Evolutionary conservation across 2,329 filamentous ascomycete genomes (phyloP), one percentile per base, ranked within the genome.

Genomic region (Plectosphaerella sp.): DNA sequence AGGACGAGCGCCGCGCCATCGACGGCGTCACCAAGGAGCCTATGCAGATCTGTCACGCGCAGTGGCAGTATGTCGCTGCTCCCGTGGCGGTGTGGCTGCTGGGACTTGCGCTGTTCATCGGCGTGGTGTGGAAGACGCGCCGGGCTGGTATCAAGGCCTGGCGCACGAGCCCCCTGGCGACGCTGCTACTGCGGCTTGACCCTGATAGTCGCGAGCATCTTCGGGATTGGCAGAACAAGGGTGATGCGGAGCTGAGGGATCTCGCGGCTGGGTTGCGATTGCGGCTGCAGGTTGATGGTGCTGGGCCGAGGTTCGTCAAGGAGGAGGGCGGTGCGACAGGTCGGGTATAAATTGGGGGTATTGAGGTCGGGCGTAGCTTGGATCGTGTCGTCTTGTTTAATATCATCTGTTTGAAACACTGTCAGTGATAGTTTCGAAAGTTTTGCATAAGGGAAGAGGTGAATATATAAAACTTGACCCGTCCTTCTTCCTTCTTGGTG

Each of bases 121-220:
- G 52, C 16, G 47, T 49, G 22, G 43, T 54, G 14, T 25, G 47
- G 12, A 54, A 54, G 49, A 54, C 52, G 5, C 46, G 49, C 2
- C 49, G 47, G 7, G 52, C 52, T n/a, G 9, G 46, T 9, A 48
- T 54, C 42, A 52, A 43, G 37, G 41, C 49, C 14, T 54, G 49
- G 49, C 49, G 52, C 3, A 49, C 52, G 14, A 54, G 52, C 12
- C 49, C 47, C 25, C 53, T 54, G 16, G 53, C 53, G 25, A 52
- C 48, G 20, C 43, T 54, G 43, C 50, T 54, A 4, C 28, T 54
- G 15, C 36, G 53, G 15, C 47, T 54, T 7, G 47, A 50, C 24
- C 22, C 47, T 8, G 41, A 50, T 20, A 45, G 47, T 35, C 47
- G 43, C 11, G 47, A 47, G 18, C 37, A 54, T 5, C 39, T 52